Evolutionary conservation across 495 filamentous ascomycete genomes (phyloP), one percentile per base, ranked within the genome.

Genomic region (Letharia lupina): DNA sequence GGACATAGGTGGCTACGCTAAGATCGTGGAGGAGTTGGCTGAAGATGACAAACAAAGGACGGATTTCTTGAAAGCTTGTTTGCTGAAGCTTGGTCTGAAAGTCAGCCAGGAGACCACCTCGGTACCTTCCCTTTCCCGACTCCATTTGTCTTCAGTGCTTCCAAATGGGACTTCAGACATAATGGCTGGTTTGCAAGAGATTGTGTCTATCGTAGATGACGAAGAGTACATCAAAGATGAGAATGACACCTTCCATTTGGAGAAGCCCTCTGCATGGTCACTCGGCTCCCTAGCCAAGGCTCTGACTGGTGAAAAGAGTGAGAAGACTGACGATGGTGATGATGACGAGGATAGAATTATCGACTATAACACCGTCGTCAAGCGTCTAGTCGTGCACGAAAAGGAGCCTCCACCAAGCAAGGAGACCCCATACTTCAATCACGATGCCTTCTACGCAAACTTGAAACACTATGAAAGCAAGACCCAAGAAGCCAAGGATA

Each of bases 351-450:
- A 89, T 64, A 87, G 84, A 48, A 87, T 90, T 40, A 72, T 90
- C 67, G 89, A 96, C 68, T 92, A 93, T 78, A 84, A 84, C 70
- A 77, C 83, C 23, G 78, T 96, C 54, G 77, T 85, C 52, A 96
- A 98, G 72, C 83, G 79, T 37, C 76, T 93, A 28, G 80, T 92
- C 35, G 77, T 88, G 1, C 86, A 97, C 65, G 84, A 89, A 58
- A 78, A 79, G 10, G 81, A 82, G n/a, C 80, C 85, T 63, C 93
- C 93, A 11, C 79, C 85, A 40, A 81, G 80, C 18, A 89, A 89
- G 72, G 83, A 89, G 52, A 96, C 92, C 0, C 93, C 94, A 0
- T 89, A 87, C 70, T 97, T 98, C 78, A 90, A 94, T 69, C 91
- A 98, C 71, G 74, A 87, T 65, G 81, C 86, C 6, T 98, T 84